Percentiles rank a stretch among this genome's conserved stretches.
phyloP scores from a whole-genome alignment of 2,329 filamentous ascomycete species.

The Aspergillus sp. region DNA sequence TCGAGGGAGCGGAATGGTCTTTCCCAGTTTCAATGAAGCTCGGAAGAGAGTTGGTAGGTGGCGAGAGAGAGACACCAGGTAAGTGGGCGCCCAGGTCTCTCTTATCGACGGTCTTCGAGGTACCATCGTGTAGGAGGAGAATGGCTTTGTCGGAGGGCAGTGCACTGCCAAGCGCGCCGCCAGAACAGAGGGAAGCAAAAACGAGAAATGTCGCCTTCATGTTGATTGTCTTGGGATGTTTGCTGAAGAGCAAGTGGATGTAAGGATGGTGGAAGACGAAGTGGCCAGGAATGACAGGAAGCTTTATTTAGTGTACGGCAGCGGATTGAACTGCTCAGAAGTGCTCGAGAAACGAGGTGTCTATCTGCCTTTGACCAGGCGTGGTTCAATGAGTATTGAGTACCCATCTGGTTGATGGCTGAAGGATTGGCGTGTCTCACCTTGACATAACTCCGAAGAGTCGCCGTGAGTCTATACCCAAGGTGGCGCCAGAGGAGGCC shows the following conservation, averaged over 20 bases:
- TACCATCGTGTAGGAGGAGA: slow-evolving; percentile 12
- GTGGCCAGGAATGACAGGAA: no score
- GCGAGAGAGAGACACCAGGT: background rate
- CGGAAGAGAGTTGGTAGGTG: background rate
- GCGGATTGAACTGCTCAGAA: no score
- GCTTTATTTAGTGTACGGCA: no score
- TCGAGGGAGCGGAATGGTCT: background rate
- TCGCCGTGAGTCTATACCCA: no score
- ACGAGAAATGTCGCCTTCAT: background rate
- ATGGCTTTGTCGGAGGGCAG: slow-evolving; percentile 7
- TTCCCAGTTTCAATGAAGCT: background rate
- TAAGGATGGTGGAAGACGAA: background rate
- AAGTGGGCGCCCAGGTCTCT: slow-evolving; percentile 11
- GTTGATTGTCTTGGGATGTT: background rate
- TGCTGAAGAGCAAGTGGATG: background rate
- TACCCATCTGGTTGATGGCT: no score
- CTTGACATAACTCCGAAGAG: no score
- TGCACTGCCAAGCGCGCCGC: background rate
- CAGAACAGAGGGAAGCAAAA: background rate
- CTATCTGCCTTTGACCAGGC: no score
- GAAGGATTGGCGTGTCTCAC: no score
- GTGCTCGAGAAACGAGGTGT: no score
- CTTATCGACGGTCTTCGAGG: slow-evolving; percentile 13
- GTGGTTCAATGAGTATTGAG: no score
- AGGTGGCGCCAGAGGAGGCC: no score